Conservation (phyloP, 305 asterid species). For the Fraxinus xanthoxyloides region DNA sequence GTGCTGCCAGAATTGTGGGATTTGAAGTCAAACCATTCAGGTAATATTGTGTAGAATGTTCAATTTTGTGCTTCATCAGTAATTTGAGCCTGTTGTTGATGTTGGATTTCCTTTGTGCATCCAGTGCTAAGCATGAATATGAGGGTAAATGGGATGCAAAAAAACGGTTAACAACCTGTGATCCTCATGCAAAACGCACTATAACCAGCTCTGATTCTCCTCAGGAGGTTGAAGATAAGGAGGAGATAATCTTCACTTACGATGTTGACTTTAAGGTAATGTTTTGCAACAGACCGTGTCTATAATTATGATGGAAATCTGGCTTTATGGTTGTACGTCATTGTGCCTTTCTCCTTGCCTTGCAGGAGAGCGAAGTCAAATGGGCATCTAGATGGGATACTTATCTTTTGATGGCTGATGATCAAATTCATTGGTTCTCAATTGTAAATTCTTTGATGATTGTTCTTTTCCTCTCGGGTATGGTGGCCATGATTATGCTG, state of each 20-base stretch:
- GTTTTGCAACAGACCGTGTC: not conserved
- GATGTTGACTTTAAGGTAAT: slow-evolving; percentile 36
- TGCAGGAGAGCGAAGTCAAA: slow-evolving; percentile 20
- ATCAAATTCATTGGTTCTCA: slow-evolving; percentile 20
- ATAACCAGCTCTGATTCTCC: slow-evolving; percentile 27
- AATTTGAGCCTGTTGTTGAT: not conserved
- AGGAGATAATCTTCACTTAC: slow-evolving; percentile 33
- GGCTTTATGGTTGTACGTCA: not conserved
- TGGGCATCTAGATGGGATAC: slow-evolving; percentile 24
- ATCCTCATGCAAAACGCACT: slow-evolving; percentile 27
- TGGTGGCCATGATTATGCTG: slow-evolving; percentile 18
- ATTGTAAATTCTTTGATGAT: slow-evolving; percentile 21
- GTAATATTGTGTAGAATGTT: not conserved
- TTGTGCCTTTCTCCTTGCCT: not conserved
- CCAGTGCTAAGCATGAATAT: slow-evolving; percentile 32
- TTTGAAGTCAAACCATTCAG: slow-evolving; percentile 35
- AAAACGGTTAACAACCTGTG: slow-evolving; percentile 28
- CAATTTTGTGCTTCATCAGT: not conserved
- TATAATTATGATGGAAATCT: not conserved
- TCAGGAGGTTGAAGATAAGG: slow-evolving; percentile 28
- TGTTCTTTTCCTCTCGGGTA: slow-evolving; percentile 20
- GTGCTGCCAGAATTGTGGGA: slow-evolving; percentile 32
- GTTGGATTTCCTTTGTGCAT: not conserved
- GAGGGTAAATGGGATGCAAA: slow-evolving; percentile 28
- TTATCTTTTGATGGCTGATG: slow-evolving; percentile 11